Evolutionary conservation across 345 rosid species (phyloP).

Genomic region (Eutrema yunnanense): DNA sequence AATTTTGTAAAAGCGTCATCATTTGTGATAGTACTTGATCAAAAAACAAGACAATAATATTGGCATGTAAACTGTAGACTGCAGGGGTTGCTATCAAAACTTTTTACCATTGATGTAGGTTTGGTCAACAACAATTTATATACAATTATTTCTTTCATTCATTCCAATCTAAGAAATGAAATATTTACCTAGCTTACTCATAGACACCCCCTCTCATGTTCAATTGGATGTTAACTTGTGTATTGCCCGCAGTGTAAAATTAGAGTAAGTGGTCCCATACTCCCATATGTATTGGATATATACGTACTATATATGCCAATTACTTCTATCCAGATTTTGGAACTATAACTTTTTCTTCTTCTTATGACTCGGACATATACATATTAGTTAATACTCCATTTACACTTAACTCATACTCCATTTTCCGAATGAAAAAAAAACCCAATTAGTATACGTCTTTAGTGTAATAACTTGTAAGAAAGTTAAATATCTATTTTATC

Average conservation of each 20-base stretch:
- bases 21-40: conserved; percentile 18
- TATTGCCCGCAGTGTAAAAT: conserved; percentile 14
- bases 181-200: conserved; percentile 7
- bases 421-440: too few relatives aligned
- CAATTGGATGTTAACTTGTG: conserved; percentile 2
- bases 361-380: too few relatives aligned
- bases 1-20: conserved; percentile 7
- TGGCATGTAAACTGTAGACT: conserved; percentile 24
- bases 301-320: background rate
- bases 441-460: too few relatives aligned
- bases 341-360: too few relatives aligned
- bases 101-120: conserved; percentile 7
- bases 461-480: too few relatives aligned
- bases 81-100: conserved; percentile 28
- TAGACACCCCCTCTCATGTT: conserved; percentile 4
- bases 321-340: background rate
- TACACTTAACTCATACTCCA: too few relatives aligned
- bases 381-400: too few relatives aligned
- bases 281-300: background rate
- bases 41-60: conserved; percentile 25
- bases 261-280: conserved; percentile 14
- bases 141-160: conserved; percentile 8
- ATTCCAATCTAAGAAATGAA: conserved; percentile 7
- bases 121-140: conserved; percentile 15
- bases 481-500: background rate